Percentiles rank a stretch among this genome's conserved stretches.
These are phyloP conservation scores for Selaginella tamariscina DNA, from an alignment of 75 land plant species.

Conservation along the genomic window DNA sequence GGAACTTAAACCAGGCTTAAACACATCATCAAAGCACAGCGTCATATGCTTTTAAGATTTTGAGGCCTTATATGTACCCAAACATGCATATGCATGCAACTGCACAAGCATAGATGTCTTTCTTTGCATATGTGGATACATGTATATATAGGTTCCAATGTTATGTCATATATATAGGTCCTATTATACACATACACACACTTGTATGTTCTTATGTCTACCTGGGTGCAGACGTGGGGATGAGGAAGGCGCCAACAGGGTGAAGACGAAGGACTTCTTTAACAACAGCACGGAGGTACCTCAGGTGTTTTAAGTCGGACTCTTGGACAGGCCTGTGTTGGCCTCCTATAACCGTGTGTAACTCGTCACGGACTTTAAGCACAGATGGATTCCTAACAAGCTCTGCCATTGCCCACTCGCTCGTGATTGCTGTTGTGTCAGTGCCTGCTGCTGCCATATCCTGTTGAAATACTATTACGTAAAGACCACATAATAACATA, in stretches of 20 bases:
- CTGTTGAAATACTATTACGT: background rate
- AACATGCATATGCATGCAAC: too few relatives aligned
- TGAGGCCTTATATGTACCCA: too few relatives aligned
- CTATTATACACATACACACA: too few relatives aligned
- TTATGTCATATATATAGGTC: too few relatives aligned
- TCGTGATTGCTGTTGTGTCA: conserved; percentile 16
- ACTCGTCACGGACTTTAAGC: conserved; percentile 1
- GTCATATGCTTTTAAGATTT: too few relatives aligned
- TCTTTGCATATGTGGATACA: too few relatives aligned
- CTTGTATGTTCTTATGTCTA: too few relatives aligned
- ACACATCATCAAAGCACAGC: too few relatives aligned
- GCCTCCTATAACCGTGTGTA: conserved; percentile 8
- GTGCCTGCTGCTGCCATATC: conserved; percentile 22
- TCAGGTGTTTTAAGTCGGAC: background rate
- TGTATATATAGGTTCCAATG: too few relatives aligned
- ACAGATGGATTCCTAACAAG: conserved; percentile 2
- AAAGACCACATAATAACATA: background rate
- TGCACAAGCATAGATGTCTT: too few relatives aligned
- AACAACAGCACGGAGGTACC: conserved; percentile 3
- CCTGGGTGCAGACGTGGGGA: conserved; percentile 13
- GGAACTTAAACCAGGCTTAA: too few relatives aligned
- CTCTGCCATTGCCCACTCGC: conserved; percentile 21
- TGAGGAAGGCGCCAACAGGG: conserved; percentile 18
- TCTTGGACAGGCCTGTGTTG: background rate
- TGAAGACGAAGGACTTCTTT: conserved; percentile 15